Evolutionary conservation across 1,139 yeast species (phyloP).

Genomic region (Zygosaccharomyces sapae): DNA sequence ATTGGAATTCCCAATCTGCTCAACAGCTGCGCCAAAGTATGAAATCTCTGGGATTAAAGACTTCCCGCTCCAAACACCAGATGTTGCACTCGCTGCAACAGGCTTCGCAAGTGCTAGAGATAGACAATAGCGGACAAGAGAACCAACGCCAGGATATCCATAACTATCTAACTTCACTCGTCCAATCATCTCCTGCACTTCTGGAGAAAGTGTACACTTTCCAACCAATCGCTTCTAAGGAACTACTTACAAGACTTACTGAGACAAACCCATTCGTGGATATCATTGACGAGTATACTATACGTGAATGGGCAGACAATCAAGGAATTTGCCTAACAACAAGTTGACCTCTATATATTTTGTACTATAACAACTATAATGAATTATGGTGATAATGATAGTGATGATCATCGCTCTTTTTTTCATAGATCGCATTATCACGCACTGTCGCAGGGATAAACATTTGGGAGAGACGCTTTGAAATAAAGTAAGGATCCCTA

Average conservation of each 20-base stretch:
- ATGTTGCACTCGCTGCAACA: constrained; percentile 29
- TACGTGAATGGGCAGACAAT: constrained; percentile 34
- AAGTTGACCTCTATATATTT: constrained; percentile 7
- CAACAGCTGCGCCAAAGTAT: constrained; percentile 26
- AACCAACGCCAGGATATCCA: constrained; percentile 19
- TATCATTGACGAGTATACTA: constrained; percentile 28
- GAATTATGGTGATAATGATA: neutral
- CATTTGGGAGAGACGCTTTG: neutral
- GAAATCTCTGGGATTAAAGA: constrained; percentile 30
- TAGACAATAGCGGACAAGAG: constrained; percentile 8
- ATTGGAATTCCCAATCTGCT: constrained; percentile 22
- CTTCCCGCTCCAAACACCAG: constrained; percentile 26
- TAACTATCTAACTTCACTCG: constrained; percentile 22
- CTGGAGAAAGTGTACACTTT: constrained; percentile 30
- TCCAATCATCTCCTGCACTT: constrained; percentile 21
- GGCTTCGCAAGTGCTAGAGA: constrained; percentile 25
- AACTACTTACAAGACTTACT: constrained; percentile 20
- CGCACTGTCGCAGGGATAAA: neutral
- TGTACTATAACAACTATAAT: neutral
- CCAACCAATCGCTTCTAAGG: constrained; percentile 27
- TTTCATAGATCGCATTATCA: neutral
- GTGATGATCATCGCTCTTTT: neutral
- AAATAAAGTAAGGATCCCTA: neutral
- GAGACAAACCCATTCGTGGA: constrained; percentile 28
- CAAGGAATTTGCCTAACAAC: constrained; percentile 31